Conservation (phyloP, 2,329 filamentous ascomycete species). For the Trichoderma endophyticum region DNA sequence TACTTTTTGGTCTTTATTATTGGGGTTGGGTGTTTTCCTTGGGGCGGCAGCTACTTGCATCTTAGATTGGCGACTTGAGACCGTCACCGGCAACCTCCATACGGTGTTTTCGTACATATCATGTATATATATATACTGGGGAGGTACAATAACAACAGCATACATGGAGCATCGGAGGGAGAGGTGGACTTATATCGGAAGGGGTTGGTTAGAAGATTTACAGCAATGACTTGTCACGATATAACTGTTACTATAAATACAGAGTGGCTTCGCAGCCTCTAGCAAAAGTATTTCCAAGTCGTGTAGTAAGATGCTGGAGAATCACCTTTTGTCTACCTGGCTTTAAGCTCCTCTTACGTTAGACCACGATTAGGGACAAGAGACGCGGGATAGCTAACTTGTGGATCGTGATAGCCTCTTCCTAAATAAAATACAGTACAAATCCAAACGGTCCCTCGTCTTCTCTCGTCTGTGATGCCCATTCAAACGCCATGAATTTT, state of each 20-base stretch:
- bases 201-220: not conserved
- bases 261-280: not conserved
- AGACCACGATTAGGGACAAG: not conserved
- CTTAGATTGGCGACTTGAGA: slow-evolving; percentile 11
- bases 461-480: not conserved
- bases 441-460: not conserved
- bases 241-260: not conserved
- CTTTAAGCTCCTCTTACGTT: not conserved
- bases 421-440: not conserved
- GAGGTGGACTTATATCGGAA: slow-evolving; percentile 6
- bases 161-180: slow-evolving; percentile 18
- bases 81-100: slow-evolving; percentile 7
- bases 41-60: slow-evolving; percentile 4
- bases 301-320: no score
- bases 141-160: slow-evolving; percentile 1
- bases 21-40: not conserved
- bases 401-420: not conserved
- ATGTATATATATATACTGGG: slow-evolving; percentile 2
- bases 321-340: no score
- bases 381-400: not conserved
- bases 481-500: slow-evolving; percentile 5
- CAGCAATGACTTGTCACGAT: slow-evolving; percentile 15
- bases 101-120: slow-evolving; percentile 6
- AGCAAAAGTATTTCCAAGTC: not conserved
- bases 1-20: not conserved